Evolutionary conservation across 306 rosid species (phyloP).

Genomic region (Cucumis hystrix): DNA sequence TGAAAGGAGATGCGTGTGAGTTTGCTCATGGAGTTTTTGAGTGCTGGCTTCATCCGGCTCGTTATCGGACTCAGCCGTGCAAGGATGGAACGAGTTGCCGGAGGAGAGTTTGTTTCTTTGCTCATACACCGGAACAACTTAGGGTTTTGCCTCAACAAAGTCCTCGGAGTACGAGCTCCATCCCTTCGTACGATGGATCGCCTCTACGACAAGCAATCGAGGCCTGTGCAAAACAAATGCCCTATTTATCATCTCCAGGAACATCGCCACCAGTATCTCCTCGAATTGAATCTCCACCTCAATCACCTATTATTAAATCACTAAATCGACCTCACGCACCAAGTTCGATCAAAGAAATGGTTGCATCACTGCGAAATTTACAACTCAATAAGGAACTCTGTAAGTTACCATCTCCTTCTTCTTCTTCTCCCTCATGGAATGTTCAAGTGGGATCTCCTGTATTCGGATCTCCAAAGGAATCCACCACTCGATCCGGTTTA

Average conservation of each 20-base stretch:
- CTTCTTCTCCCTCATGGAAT: constrained; percentile 21
- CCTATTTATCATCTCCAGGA: constrained; percentile 34
- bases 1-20: constrained; percentile 73
- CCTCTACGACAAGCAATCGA: constrained; percentile 33
- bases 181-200: constrained; percentile 11
- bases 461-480: constrained; percentile 62
- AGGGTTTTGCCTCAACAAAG: constrained; percentile 57
- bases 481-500: constrained; percentile 56
- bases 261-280: constrained; percentile 48
- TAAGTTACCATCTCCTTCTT: constrained; percentile 40
- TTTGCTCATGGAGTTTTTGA: constrained; percentile 90
- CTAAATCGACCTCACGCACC: constrained; percentile 48
- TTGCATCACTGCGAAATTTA: constrained; percentile 45
- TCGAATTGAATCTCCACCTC: constrained; percentile 44
- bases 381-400: constrained; percentile 54
- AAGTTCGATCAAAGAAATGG: constrained; percentile 43
- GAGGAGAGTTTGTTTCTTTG: constrained; percentile 81
- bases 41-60: constrained; percentile 98
- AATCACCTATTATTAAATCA: constrained; percentile 46
- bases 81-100: constrained; percentile 81
- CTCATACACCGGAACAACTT: constrained; percentile 87
- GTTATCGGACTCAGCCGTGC: constrained; percentile 95
- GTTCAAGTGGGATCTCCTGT: constrained; percentile 39
- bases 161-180: constrained; percentile 28
- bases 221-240: constrained; percentile 16